Evolutionary conservation across 352 stramenopile species (phyloP).

Genomic region (Phytophthora tentaculata): DNA sequence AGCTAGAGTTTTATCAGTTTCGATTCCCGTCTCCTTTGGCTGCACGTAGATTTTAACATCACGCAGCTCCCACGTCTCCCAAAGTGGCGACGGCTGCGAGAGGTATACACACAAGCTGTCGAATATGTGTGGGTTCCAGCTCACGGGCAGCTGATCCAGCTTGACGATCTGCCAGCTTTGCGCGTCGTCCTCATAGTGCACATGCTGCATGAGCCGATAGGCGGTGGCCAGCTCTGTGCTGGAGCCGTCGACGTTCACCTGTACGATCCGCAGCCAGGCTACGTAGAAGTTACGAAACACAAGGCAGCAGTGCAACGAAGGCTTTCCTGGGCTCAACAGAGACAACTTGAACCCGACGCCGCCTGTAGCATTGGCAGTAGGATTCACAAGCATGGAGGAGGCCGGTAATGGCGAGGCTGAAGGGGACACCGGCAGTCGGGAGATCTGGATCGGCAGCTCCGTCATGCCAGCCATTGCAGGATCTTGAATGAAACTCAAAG

Average conservation of each 20-base stretch:
- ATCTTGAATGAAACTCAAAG: conserved; percentile 10
- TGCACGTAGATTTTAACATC: conserved; percentile 50
- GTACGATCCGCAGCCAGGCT: conserved; percentile 57
- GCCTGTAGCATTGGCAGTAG: conserved; percentile 37
- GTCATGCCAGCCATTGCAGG: conserved; percentile 8
- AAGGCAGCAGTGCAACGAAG: conserved; percentile 33
- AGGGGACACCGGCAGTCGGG: conserved; percentile 16
- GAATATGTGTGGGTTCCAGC: conserved; percentile 43
- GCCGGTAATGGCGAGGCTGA: background rate
- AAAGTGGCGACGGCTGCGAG: conserved; percentile 63
- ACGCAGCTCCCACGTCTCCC: conserved; percentile 65
- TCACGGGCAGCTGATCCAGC: conserved; percentile 50
- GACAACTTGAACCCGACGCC: conserved; percentile 50
- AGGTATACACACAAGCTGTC: conserved; percentile 60
- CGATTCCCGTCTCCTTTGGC: conserved; percentile 9
- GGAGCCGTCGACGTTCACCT: conserved; percentile 51
- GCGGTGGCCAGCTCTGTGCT: conserved; percentile 46
- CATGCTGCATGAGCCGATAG: conserved; percentile 60
- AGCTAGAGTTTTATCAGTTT: background rate
- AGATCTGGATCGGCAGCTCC: conserved; percentile 38
- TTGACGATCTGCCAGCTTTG: conserved; percentile 73
- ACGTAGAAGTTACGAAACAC: conserved; percentile 81
- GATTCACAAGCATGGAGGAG: background rate
- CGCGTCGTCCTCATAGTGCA: conserved; percentile 70
- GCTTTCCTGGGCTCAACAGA: conserved; percentile 30